Base-by-base conservation (phyloP, 306 rosid species). In the Benincasa hispida region DNA sequence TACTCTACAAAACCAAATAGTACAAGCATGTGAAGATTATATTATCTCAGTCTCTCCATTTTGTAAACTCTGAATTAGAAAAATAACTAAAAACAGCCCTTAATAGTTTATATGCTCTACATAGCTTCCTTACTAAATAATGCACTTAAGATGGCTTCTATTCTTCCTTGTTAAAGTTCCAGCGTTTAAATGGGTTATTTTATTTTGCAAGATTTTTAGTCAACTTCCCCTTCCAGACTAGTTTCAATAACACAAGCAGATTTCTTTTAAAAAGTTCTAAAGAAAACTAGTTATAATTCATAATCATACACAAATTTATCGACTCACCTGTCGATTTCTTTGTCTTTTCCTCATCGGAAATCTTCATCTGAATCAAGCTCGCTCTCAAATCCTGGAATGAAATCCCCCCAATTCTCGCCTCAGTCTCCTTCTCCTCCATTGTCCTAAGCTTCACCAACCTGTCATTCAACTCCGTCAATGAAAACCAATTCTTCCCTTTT, bases 381-480 rank as follows among this genome's bases (percentile, higher is more conserved):
- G 56, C 58, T 67, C 62, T 84, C 69, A 90, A 22, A 0, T 78
- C 84, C 21, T 0, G 22, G 4, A 1, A 4, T 0, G 12, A 0
- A 50, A 11, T 0, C 19, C 79, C 82, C 0, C 0, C 1, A 12
- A 17, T 1, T 10, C 8, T 9, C 1, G 81, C 51, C n/a, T 22
- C 35, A 1, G 65, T 7, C 75, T 85, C 87, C 47, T 24, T 66
- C 85, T 83, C 83, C 55, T 91, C 96, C 75, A 82, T 63, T 55
- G 85, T 83, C 82, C 88, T 88, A 76, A 93, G 55, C 82, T 80
- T 85, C 66, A 4, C 54, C 89, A 93, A 78, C 87, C 96, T 90
- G 77, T 85, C 88, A 76, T 62, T 87, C 88, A 93, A 81, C 76
- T 93, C 97, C 34, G 14, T 63, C 67, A 93, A 55, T 1, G 97